Conservation (phyloP, 495 filamentous ascomycete species). For the Xylaria longipes region DNA sequence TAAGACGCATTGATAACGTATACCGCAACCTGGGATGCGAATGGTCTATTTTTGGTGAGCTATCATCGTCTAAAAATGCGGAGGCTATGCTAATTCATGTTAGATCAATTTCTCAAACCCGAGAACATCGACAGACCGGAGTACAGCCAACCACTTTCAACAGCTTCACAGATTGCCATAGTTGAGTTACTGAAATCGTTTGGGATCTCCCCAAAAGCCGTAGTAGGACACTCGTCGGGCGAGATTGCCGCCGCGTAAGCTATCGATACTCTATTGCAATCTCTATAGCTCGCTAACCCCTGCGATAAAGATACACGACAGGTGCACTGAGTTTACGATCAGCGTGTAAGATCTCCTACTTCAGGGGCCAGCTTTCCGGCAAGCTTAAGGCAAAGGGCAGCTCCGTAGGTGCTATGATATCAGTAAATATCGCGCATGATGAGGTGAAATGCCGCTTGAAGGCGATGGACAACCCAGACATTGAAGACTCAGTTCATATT, state of each 20-base stretch:
- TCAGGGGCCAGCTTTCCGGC: constrained; percentile 42
- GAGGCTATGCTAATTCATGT: constrained; percentile 12
- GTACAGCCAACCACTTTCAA: constrained; percentile 49
- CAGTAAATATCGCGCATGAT: constrained; percentile 39
- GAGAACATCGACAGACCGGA: constrained; percentile 45
- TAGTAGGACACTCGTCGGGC: constrained; percentile 64
- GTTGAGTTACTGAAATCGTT: constrained; percentile 56
- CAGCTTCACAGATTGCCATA: constrained; percentile 54
- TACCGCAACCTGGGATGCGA: constrained; percentile 32
- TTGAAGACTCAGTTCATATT: constrained; percentile 31
- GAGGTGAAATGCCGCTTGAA: constrained; percentile 35
- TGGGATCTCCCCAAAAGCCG: constrained; percentile 50
- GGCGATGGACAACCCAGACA: constrained; percentile 11
- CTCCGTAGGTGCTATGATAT: constrained; percentile 49
- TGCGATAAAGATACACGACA: constrained; percentile 43
- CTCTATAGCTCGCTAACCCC: constrained; percentile 7
- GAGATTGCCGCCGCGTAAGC: constrained; percentile 55
- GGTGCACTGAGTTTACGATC: constrained; percentile 49
- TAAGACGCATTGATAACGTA: constrained; percentile 36
- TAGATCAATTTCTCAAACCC: constrained; percentile 27
- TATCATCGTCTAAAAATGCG: constrained; percentile 34
- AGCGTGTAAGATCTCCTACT: constrained; percentile 55
- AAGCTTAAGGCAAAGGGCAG: constrained; percentile 31
- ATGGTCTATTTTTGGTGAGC: constrained; percentile 43
- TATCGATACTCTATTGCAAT: background rate